Percentiles rank a stretch among this genome's conserved stretches.
Evolutionary conservation across 768 basidiomycete species (phyloP).

Genomic region (Fomitopsis pulvina): DNA sequence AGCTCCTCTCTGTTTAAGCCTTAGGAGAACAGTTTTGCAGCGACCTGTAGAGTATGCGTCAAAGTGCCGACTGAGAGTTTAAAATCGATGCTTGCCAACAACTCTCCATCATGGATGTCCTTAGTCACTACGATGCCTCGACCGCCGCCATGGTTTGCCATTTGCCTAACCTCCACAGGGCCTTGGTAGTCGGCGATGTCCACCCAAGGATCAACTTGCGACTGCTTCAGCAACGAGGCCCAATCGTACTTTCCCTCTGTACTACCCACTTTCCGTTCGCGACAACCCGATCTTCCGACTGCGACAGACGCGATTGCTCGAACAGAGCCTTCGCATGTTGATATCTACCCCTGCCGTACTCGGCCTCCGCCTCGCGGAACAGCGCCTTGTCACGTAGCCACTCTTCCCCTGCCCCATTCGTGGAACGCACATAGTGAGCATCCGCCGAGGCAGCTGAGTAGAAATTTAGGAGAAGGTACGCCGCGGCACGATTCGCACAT

Average conservation of each 20-base stretch:
- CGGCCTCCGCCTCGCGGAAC: constrained; percentile 17
- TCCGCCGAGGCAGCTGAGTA: constrained; percentile 21
- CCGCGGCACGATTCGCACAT: constrained; percentile 23
- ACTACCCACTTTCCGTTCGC: constrained; percentile 13
- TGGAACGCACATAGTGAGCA: constrained; percentile 5
- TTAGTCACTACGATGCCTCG: constrained; percentile 19
- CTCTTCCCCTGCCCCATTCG: not conserved
- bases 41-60: constrained; percentile 10
- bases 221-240: constrained; percentile 14
- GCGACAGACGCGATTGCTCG: not conserved
- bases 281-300: constrained; percentile 6
- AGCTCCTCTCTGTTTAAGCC: constrained; percentile 11
- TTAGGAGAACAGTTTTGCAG: constrained; percentile 22
- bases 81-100: constrained; percentile 16
- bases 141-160: constrained; percentile 19
- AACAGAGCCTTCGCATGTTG: constrained; percentile 10
- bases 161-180: constrained; percentile 13
- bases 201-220: constrained; percentile 5
- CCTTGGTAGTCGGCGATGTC: constrained; percentile 21
- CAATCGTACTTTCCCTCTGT: constrained; percentile 21
- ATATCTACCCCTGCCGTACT: constrained; percentile 20
- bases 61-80: not conserved
- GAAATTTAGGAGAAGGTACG: constrained; percentile 18
- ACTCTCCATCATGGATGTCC: constrained; percentile 19
- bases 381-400: constrained; percentile 20